Evolutionary conservation across 2,329 filamentous ascomycete species (phyloP).

Genomic region (Zelopaecilomyces penicillatus): DNA sequence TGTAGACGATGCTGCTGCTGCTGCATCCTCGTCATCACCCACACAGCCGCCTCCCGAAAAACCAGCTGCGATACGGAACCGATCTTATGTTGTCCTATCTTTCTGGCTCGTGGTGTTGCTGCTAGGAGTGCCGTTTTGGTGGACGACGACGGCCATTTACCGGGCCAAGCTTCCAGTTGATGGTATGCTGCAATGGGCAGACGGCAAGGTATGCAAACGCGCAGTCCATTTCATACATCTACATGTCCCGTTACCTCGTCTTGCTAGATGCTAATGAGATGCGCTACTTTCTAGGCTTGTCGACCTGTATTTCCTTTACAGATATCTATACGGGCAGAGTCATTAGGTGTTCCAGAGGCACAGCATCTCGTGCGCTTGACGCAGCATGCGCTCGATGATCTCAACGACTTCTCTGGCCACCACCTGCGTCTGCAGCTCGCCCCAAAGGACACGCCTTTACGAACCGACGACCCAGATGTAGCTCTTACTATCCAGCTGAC

Average conservation of each 20-base stretch:
- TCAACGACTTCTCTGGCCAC: conserved; percentile 79
- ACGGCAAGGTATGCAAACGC: conserved; percentile 60
- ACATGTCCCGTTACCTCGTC: background rate
- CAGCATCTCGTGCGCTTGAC: conserved; percentile 69
- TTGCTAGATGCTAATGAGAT: background rate
- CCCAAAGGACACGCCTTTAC: conserved; percentile 18
- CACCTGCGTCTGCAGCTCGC: conserved; percentile 52
- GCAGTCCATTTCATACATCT: conserved; percentile 1
- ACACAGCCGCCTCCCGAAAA: conserved; percentile 68
- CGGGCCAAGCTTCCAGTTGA: conserved; percentile 74
- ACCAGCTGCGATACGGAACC: conserved; percentile 56
- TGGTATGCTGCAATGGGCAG: conserved; percentile 85
- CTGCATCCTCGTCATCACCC: conserved; percentile 11
- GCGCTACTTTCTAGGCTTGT: conserved; percentile 55
- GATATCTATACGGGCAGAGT: conserved; percentile 65
- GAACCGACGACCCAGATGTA: conserved; percentile 26
- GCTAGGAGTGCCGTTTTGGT: conserved; percentile 89
- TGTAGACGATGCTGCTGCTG: conserved; percentile 14
- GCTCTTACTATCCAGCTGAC: conserved; percentile 65
- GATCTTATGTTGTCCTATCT: conserved; percentile 69
- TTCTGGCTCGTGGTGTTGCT: conserved; percentile 85
- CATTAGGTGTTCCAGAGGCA: conserved; percentile 57
- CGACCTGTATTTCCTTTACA: conserved; percentile 80
- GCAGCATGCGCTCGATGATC: conserved; percentile 76
- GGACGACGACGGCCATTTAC: conserved; percentile 88